phyloP scores from a whole-genome alignment of 208 protist species.

The Tritrichomonas musculus region DNA sequence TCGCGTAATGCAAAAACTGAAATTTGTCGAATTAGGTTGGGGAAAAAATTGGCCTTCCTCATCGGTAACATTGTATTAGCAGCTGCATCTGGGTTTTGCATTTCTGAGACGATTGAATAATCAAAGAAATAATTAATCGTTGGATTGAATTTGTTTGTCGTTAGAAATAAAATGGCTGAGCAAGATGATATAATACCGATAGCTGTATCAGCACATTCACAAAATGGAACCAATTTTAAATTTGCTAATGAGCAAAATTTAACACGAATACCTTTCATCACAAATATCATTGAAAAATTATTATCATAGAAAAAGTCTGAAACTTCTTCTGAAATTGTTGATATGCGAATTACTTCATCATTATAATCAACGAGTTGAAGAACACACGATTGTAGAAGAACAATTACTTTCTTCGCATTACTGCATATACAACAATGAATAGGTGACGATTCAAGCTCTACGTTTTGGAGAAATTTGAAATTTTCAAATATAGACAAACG shows the following conservation, averaged over 20 bases:
- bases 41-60: background rate
- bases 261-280: background rate
- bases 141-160: background rate
- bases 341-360: background rate
- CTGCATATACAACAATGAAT: too few species aligned
- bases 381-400: background rate
- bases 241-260: background rate
- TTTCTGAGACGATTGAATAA: background rate
- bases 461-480: background rate
- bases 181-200: background rate
- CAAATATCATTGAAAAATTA: background rate
- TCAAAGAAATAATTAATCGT: constrained; percentile 9
- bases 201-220: background rate
- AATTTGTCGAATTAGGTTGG: background rate
- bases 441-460: background rate
- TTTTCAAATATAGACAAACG: background rate
- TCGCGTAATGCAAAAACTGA: constrained; percentile 1
- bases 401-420: background rate
- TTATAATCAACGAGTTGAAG: background rate
- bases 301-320: background rate
- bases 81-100: background rate
- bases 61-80: background rate
- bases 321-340: background rate
- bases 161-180: background rate
- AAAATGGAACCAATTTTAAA: background rate